These are phyloP conservation scores for Xylaria sp. DNA, from an alignment of 2,329 filamentous ascomycete species.

Conservation along the genomic window DNA sequence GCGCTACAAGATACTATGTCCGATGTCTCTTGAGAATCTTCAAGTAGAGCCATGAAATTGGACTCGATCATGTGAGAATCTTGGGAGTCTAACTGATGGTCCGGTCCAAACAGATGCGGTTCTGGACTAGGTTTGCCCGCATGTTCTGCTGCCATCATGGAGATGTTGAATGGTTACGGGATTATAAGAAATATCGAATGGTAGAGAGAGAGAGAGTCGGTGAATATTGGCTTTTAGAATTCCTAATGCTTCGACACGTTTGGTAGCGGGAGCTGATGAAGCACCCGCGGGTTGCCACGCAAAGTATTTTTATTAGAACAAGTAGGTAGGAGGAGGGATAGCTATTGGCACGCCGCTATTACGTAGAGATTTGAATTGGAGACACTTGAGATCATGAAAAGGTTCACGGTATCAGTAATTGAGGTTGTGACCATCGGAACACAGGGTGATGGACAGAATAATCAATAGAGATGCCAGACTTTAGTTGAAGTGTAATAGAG, in stretches of 20 bases:
- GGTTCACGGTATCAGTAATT: not conserved
- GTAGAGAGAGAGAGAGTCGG: not conserved
- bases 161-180: not conserved
- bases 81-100: slow-evolving; percentile 19
- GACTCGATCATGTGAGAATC: slow-evolving; percentile 18
- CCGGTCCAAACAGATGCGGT: not conserved
- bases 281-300: not conserved
- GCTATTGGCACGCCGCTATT: not conserved
- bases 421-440: not conserved
- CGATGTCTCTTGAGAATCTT: slow-evolving; percentile 33
- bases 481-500: not conserved
- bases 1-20: not conserved
- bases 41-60: slow-evolving; percentile 27
- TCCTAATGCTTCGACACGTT: not conserved
- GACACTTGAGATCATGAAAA: not conserved
- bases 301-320: not conserved
- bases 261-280: not conserved
- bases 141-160: slow-evolving; percentile 24
- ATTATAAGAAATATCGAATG: not conserved
- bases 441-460: not conserved
- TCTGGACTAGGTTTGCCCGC: not conserved
- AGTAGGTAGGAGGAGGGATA: not conserved
- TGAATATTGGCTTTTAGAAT: not conserved
- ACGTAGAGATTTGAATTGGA: not conserved
- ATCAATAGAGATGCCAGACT: too few relatives aligned